Base-by-base conservation (phyloP, 23 red algal genomes). In the Gracilariopsis chorda region DNA sequence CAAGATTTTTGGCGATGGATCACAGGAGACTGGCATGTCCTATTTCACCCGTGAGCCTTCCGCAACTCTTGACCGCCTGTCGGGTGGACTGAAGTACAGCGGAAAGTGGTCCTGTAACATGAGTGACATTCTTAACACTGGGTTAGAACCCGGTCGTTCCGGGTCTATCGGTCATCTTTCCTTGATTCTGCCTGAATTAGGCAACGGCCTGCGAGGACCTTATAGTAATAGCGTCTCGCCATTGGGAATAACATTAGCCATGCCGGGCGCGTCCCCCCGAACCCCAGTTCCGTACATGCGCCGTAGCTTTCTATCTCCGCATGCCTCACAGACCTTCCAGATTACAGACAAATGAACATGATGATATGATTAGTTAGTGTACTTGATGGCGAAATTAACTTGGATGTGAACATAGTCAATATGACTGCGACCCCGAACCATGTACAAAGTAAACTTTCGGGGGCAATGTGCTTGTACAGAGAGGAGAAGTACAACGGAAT, bases 71-170 rank as follows among this genome's bases (percentile, higher is more conserved):
- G 57, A 85, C 59, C 80, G 80, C 33, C 68, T 85, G 13, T 85
- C 80, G 12, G 83, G 83, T 14, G 83, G 52, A 20, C 65, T 88
- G 28, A 88, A 77, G 34, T 88, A 88, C 30, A 88, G 59, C 48
- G 83, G 83, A 57, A 43, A 47, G 53, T 88, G 83, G 83, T 88
- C 83, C 13, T 60, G 83, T n/a, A 88, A 76, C 37, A 88, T 88
- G 83, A 88, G 83, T 56, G 83, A 88, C 65, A 88, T 88, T 29
- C 55, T 76, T 20, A 62, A 75, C 33, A 44, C 57, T 13, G 80
- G 56, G 57, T 19, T 65, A 16, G 80, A 84, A 65, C 56, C 52
- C n/a, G 55, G 52, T 24, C 43, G 72, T 51, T 52, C 45, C 21
- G 64, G 65, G 42, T 88, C 83, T 29, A 42, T 48, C 21, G 57